Conservation (phyloP, 1,284 basidiomycete genomes). For the Cutaneotrichosporon mucoides region DNA sequence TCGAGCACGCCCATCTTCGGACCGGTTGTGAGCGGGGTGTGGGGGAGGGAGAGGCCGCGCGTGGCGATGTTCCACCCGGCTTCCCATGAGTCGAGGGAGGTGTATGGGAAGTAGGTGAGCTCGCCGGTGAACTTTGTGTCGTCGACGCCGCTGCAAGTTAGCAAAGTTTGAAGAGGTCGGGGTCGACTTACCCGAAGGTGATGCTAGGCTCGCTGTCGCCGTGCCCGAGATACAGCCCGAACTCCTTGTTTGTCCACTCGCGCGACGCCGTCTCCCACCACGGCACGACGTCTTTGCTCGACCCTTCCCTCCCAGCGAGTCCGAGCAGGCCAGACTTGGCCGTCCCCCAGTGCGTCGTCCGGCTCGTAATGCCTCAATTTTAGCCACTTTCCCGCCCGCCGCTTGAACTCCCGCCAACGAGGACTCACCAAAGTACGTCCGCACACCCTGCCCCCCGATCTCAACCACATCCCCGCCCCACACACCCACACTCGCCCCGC, state of each 20-base stretch:
- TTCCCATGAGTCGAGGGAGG: not conserved
- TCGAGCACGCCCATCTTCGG: not conserved
- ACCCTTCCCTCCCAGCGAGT: constrained; percentile 46
- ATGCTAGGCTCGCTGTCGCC: constrained; percentile 61
- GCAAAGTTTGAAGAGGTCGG: too few relatives aligned
- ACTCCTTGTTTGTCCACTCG: constrained; percentile 4
- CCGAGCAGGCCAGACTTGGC: constrained; percentile 51
- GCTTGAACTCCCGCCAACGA: constrained; percentile 11
- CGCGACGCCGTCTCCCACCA: constrained; percentile 1
- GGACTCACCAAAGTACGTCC: constrained; percentile 60
- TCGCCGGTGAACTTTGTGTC: constrained; percentile 63
- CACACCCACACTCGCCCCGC: constrained; percentile 57
- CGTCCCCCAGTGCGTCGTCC: not conserved
- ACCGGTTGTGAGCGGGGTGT: not conserved
- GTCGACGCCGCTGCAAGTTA: constrained; percentile 46
- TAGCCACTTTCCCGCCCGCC: not conserved
- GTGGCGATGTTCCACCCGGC: constrained; percentile 2
- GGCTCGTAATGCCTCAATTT: not conserved
- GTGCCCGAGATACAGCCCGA: constrained; percentile 18
- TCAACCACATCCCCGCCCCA: constrained; percentile 69
- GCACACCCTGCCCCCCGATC: constrained; percentile 72
- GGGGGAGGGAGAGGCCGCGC: not conserved
- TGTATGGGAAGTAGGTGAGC: constrained; percentile 59
- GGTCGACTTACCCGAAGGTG: constrained; percentile 51
- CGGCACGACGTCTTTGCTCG: not conserved